Evolutionary conservation across 805 yeast genomes (phyloP).

Genomic region (Cyberlindnera subsufficiens): DNA sequence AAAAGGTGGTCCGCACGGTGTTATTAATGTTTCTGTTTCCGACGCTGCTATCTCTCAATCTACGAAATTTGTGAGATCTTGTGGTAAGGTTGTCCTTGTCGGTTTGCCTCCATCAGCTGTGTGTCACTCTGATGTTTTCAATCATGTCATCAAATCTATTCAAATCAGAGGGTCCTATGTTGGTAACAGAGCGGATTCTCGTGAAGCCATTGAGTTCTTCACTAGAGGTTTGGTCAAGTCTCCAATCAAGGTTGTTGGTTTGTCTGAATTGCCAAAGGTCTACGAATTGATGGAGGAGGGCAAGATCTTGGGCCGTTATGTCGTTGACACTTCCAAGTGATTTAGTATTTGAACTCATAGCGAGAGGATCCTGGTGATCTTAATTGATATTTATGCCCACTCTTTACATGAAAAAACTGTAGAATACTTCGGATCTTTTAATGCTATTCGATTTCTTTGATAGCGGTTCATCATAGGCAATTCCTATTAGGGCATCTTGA

Average conservation of each 20-base stretch:
- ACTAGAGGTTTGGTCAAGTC: conserved; percentile 58
- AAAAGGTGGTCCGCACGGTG: conserved; percentile 70
- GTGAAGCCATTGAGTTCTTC: conserved; percentile 70
- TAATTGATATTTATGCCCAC: no score
- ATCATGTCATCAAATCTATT: conserved; percentile 64
- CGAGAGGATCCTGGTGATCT: not conserved
- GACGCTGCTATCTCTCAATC: conserved; percentile 59
- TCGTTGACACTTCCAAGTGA: conserved; percentile 48
- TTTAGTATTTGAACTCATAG: not conserved
- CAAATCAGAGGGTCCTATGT: conserved; percentile 76
- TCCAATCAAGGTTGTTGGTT: conserved; percentile 54
- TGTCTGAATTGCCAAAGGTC: conserved; percentile 46
- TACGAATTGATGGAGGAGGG: conserved; percentile 58
- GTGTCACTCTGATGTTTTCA: conserved; percentile 60
- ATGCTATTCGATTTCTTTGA: no score
- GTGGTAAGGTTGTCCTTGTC: conserved; percentile 65
- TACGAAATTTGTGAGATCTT: conserved; percentile 48
- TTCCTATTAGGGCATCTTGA: no score
- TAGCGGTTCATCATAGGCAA: no score
- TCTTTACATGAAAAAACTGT: no score
- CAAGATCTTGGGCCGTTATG: conserved; percentile 59
- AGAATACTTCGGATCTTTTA: no score
- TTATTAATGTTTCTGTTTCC: conserved; percentile 64
- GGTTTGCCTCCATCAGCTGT: conserved; percentile 78
- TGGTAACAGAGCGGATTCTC: conserved; percentile 81